Percentiles rank a stretch among this genome's conserved stretches.
Evolutionary conservation across 345 rosid genomes (phyloP).

Genomic region (Gossypium turneri): DNA sequence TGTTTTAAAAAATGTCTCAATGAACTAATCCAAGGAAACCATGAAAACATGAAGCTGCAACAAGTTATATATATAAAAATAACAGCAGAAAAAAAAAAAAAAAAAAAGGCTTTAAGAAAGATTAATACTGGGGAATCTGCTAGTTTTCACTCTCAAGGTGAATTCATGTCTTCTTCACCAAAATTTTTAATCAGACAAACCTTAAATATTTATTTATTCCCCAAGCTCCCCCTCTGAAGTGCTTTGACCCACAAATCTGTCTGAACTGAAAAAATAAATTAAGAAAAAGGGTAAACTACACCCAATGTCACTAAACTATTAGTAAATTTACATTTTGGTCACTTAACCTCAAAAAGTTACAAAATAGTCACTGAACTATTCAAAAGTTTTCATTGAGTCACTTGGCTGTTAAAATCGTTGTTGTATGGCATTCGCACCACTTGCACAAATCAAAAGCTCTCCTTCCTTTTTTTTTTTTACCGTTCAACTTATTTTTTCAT

Average conservation of each 20-base stretch:
- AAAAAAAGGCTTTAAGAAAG: background rate
- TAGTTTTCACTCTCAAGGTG: constrained; percentile 24
- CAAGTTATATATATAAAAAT: constrained; percentile 11
- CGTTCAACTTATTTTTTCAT: too few species aligned
- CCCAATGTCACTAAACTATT: too few species aligned
- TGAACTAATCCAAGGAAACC: constrained; percentile 12
- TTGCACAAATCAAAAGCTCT: too few species aligned
- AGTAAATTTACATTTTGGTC: too few species aligned
- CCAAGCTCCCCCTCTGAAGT: constrained; percentile 2
- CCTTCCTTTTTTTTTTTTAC: too few species aligned
- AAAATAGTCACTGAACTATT: too few species aligned
- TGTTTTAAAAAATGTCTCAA: constrained; percentile 8
- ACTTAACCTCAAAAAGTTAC: too few species aligned
- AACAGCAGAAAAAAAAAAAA: background rate
- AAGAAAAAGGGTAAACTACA: too few species aligned
- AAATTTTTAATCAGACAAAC: constrained; percentile 40
- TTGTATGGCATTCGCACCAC: too few species aligned
- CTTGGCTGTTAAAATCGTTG: too few species aligned
- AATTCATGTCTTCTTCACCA: constrained; percentile 36
- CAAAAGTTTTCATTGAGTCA: too few species aligned
- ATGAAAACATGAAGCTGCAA: constrained; percentile 20
- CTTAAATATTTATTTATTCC: constrained; percentile 20
- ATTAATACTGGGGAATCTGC: constrained; percentile 41
- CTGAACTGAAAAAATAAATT: constrained; percentile 18
- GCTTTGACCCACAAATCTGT: constrained; percentile 47